A percentile compares a stretch with the other conserved stretches of the same genome.
These are phyloP conservation scores for Gleditsia sinensis DNA, from an alignment of 306 rosid genomes.

Conservation along the genomic window DNA sequence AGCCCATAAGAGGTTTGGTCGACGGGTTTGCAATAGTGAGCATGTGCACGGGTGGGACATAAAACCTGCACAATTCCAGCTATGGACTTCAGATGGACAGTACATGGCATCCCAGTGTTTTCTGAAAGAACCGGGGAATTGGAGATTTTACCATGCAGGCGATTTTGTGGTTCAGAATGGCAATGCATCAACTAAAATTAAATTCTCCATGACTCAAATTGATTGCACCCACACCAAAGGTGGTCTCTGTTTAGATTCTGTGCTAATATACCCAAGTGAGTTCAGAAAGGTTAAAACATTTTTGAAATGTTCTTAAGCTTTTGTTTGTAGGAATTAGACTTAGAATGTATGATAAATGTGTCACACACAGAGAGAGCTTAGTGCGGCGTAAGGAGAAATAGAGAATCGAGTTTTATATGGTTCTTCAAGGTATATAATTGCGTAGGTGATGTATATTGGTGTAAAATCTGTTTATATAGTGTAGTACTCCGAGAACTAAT, in stretches of 20 bases:
- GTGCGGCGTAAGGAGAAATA: conserved; percentile 31
- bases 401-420: conserved; percentile 52
- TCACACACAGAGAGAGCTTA: conserved; percentile 40
- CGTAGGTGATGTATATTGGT: conserved; percentile 24
- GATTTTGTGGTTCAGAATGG: conserved; percentile 71
- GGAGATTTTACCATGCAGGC: conserved; percentile 79
- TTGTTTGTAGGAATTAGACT: conserved; percentile 23
- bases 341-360: conserved; percentile 26
- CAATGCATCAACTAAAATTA: conserved; percentile 59
- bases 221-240: conserved; percentile 99
- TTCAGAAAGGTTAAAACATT: conserved; percentile 57
- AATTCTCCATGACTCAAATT: conserved; percentile 93
- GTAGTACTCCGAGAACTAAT: not conserved
- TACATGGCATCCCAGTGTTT: conserved; percentile 64
- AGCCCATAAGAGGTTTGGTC: conserved; percentile 73
- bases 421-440: conserved; percentile 38
- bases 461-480: not conserved
- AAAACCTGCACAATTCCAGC: conserved; percentile 85
- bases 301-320: conserved; percentile 49
- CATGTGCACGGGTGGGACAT: conserved; percentile 93
- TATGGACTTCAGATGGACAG: conserved; percentile 87
- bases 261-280: conserved; percentile 65
- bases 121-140: conserved; percentile 68
- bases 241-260: conserved; percentile 92
- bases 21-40: conserved; percentile 68